Evolutionary conservation across 371 early-diverging fungal genomes (phyloP).

Genomic region (Saksenaea vasiformis): DNA sequence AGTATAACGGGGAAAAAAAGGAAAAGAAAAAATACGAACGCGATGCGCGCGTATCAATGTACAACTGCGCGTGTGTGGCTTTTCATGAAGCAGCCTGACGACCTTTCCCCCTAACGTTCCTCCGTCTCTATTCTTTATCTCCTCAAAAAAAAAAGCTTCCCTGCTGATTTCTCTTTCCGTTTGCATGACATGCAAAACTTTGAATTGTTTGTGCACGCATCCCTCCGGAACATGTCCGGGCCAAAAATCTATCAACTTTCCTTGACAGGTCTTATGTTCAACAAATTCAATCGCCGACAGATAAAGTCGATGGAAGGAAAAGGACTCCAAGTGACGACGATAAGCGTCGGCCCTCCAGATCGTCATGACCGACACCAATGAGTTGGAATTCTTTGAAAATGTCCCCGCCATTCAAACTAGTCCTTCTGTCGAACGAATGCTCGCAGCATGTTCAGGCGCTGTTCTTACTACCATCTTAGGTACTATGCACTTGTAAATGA

Average conservation of each 20-base stretch:
- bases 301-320: not conserved
- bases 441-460: not conserved
- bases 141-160: too few relatives aligned
- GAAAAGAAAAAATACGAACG: not conserved
- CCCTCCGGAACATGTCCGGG: not conserved
- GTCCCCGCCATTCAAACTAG: not conserved
- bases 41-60: not conserved
- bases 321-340: not conserved
- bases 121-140: too few relatives aligned
- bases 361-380: not conserved
- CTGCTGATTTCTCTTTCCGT: too few relatives aligned
- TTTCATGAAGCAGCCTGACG: too few relatives aligned
- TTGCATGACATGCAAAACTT: too few relatives aligned
- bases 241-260: not conserved
- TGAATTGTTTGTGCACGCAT: too few relatives aligned
- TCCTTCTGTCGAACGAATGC: not conserved
- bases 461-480: not conserved
- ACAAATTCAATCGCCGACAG: slow-evolving; percentile 1
- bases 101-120: too few relatives aligned
- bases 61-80: too few relatives aligned
- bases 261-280: not conserved
- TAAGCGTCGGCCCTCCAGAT: not conserved
- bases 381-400: not conserved
- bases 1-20: not conserved
- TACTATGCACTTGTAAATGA: not conserved